Conservation (phyloP, 106 monocot species). For the Phalaenopsis equestris region DNA sequence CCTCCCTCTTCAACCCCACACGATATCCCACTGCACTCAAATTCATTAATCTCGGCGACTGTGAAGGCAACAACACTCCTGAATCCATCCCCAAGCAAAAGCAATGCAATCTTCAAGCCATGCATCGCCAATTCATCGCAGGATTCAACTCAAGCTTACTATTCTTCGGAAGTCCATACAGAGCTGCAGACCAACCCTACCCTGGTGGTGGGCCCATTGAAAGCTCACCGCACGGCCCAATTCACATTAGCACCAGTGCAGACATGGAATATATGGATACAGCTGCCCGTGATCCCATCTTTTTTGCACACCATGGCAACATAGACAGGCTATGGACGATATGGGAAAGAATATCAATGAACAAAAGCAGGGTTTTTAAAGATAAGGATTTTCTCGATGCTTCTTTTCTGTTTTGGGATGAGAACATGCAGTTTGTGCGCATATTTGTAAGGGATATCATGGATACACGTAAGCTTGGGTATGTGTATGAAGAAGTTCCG, state of each 20-base stretch:
- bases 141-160: not conserved
- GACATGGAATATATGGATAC: not conserved
- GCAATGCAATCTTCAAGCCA: not conserved
- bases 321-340: slow-evolving; percentile 14
- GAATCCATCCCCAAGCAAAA: not conserved
- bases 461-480: not conserved
- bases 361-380: not conserved
- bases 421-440: slow-evolving; percentile 21
- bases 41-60: not conserved
- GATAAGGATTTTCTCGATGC: slow-evolving; percentile 14
- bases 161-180: slow-evolving; percentile 1
- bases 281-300: slow-evolving; percentile 15
- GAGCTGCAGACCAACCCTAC: not conserved
- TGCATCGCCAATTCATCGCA: slow-evolving; percentile 6
- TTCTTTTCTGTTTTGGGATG: slow-evolving; percentile 31
- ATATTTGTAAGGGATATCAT: slow-evolving; percentile 10
- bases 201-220: slow-evolving; percentile 9
- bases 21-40: slow-evolving; percentile 1
- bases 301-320: slow-evolving; percentile 17
- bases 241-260: not conserved
- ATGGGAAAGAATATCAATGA: not conserved
- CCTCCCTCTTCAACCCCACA: slow-evolving; percentile 3
- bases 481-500: slow-evolving; percentile 4
- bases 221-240: not conserved
- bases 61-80: not conserved